Base-by-base conservation (phyloP, 768 basidiomycete genomes). In the Auricularia sp. region DNA sequence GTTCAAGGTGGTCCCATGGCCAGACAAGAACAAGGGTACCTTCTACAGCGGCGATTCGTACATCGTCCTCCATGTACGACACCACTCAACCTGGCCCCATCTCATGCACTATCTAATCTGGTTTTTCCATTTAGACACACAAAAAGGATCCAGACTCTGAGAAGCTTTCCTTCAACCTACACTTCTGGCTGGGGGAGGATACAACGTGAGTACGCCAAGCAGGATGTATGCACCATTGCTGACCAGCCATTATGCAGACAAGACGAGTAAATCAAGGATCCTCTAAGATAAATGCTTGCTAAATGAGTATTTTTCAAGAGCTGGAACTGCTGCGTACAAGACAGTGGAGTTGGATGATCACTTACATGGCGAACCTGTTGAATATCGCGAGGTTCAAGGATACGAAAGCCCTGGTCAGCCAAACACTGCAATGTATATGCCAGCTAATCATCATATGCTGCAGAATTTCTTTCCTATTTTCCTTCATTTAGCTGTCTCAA, bases 21-120 rank as follows among this genome's bases (percentile, higher is more conserved):
- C 83, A 2, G 74, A 79, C 69, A 76, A 82, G 24, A 73, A 77
- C 16, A 73, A 76, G 56, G 84, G 86, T 7, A 75, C 75, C 7
- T 87, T 87, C 74, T 88, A 85, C 69, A 79, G 82, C 67, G 87
- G 84, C 1, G 85, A 87, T 72, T 85, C 84, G 1, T 87, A 87
- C 68, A 83, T 88, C 64, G 75, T 87, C n/a, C 73, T 87, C 36
- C 77, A 86, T 71, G 85, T 85, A 67, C 68, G 81, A 72, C 13
- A 6, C 34, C 29, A 29, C 29, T 29, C 29, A 29, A 29, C 29
- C 29, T 29, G 29, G 29, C 29, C 29, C 29, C 29, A 29, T 29
- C 29, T 29, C 29, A 29, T 29, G 29, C 29, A 29, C 29, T 29
- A 29, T 29, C 29, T 29, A 29, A 29, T 29, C 29, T 29, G 29